Conservation (phyloP, 805 yeast species). For the Cyberlindnera mississippiensis region DNA sequence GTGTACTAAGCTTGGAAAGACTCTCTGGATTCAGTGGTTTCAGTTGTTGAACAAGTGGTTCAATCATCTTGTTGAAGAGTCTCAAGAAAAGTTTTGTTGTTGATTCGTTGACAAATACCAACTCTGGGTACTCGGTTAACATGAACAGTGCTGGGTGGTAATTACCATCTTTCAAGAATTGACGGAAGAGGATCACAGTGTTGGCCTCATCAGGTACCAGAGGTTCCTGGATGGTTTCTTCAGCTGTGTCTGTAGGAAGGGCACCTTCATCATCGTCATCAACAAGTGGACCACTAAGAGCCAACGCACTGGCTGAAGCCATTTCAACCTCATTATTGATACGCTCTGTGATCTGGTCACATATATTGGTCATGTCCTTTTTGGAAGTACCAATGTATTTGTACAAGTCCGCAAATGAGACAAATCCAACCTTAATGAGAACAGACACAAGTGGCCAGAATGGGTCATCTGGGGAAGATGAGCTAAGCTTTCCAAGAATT, state of each 20-base stretch:
- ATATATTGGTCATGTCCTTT: conserved; percentile 40
- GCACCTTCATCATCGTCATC: conserved; percentile 53
- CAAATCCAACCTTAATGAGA: conserved; percentile 60
- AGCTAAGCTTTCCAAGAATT: conserved; percentile 43
- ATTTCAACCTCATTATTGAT: conserved; percentile 52
- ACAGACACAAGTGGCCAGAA: conserved; percentile 39
- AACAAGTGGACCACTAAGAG: conserved; percentile 80
- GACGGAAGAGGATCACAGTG: conserved; percentile 40
- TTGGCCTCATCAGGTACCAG: not conserved
- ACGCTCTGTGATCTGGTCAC: conserved; percentile 41
- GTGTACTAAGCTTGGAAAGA: conserved; percentile 14
- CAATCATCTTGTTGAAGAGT: conserved; percentile 44
- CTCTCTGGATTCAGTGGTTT: conserved; percentile 18
- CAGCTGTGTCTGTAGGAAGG: conserved; percentile 8
- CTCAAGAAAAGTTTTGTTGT: conserved; percentile 45
- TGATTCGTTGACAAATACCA: conserved; percentile 51
- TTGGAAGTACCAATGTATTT: conserved; percentile 52
- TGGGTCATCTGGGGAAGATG: conserved; percentile 11
- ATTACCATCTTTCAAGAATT: conserved; percentile 55
- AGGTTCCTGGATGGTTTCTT: conserved; percentile 1
- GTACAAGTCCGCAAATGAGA: conserved; percentile 61
- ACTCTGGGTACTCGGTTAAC: conserved; percentile 56
- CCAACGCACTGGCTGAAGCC: conserved; percentile 74
- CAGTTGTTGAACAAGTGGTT: conserved; percentile 40
- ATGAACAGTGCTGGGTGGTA: conserved; percentile 59